These are phyloP conservation scores for Schwanniomyces vanrijiae DNA, from an alignment of 805 yeast genomes.

Conservation along the genomic window DNA sequence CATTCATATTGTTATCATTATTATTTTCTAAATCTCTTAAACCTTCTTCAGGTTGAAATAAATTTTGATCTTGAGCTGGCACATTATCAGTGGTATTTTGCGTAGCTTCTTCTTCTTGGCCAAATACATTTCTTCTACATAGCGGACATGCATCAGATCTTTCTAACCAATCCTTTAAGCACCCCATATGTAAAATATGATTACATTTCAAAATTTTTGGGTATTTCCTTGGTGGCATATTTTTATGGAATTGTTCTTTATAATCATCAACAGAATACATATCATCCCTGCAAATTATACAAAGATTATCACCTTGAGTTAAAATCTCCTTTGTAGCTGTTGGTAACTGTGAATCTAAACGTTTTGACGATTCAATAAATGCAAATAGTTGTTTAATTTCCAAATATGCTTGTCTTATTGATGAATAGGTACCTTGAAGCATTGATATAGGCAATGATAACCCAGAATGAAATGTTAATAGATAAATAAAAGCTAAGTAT, in stretches of 20 bases:
- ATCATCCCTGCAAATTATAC: slow-evolving; percentile 92
- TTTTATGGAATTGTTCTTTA: slow-evolving; percentile 19
- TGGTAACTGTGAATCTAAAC: slow-evolving; percentile 61
- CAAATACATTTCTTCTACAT: slow-evolving; percentile 70
- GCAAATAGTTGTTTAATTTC: slow-evolving; percentile 45
- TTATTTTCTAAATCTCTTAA: not conserved
- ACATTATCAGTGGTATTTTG: not conserved
- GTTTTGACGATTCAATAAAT: slow-evolving; percentile 55
- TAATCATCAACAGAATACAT: slow-evolving; percentile 53
- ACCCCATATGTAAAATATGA: slow-evolving; percentile 86
- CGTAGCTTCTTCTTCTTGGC: slow-evolving; percentile 1
- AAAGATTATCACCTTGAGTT: slow-evolving; percentile 54
- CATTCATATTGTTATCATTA: not conserved
- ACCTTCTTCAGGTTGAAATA: not conserved
- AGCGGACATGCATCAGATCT: slow-evolving; percentile 92
- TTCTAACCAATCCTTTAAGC: slow-evolving; percentile 90
- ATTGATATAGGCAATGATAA: slow-evolving; percentile 36
- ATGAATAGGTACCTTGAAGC: slow-evolving; percentile 45
- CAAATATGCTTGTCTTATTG: slow-evolving; percentile 28
- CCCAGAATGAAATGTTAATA: slow-evolving; percentile 32
- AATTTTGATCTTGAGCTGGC: not conserved
- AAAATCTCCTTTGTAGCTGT: slow-evolving; percentile 66
- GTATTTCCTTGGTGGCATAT: slow-evolving; percentile 34
- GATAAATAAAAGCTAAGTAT: slow-evolving; percentile 31
- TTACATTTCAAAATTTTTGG: slow-evolving; percentile 84